Percentiles rank a stretch among this genome's conserved stretches.
Evolutionary conservation across 352 stramenopile species (phyloP).

Genomic region (Globisporangium spiculum): DNA sequence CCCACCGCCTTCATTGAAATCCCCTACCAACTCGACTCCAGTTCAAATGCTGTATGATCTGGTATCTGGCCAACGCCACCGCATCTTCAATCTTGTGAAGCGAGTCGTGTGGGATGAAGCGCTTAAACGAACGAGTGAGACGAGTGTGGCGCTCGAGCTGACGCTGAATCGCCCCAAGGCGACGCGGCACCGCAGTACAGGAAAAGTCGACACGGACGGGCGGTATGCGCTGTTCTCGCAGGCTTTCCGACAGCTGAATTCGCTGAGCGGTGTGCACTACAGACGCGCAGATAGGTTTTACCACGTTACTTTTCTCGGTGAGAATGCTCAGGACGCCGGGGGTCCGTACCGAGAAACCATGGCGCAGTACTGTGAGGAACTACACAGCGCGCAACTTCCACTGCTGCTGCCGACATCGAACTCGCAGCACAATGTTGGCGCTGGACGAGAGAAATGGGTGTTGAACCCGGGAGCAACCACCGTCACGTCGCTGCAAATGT

Average conservation of each 20-base stretch:
- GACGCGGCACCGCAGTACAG: constrained; percentile 67
- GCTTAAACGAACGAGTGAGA: constrained; percentile 45
- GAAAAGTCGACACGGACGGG: constrained; percentile 57
- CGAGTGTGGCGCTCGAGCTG: constrained; percentile 54
- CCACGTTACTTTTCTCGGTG: constrained; percentile 80
- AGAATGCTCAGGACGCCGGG: constrained; percentile 83
- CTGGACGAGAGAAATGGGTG: constrained; percentile 88
- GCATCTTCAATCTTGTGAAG: constrained; percentile 79
- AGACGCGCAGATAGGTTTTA: constrained; percentile 73
- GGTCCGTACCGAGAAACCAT: constrained; percentile 87
- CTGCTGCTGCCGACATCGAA: constrained; percentile 90
- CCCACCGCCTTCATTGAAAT: constrained; percentile 7
- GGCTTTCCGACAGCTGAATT: constrained; percentile 78
- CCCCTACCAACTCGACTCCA: not conserved
- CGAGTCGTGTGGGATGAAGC: constrained; percentile 68
- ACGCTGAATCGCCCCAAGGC: constrained; percentile 80
- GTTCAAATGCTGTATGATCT: constrained; percentile 25
- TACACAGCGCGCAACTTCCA: constrained; percentile 80
- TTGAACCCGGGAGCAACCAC: constrained; percentile 73
- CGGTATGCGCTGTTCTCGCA: constrained; percentile 80
- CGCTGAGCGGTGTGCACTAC: constrained; percentile 61
- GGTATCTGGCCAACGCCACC: constrained; percentile 42
- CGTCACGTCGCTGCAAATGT: constrained; percentile 68
- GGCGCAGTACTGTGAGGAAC: constrained; percentile 77
- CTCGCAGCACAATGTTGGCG: constrained; percentile 84